These are phyloP conservation scores for Phytopythium litorale DNA, from an alignment of 352 stramenopile species.

Conservation along the genomic window DNA sequence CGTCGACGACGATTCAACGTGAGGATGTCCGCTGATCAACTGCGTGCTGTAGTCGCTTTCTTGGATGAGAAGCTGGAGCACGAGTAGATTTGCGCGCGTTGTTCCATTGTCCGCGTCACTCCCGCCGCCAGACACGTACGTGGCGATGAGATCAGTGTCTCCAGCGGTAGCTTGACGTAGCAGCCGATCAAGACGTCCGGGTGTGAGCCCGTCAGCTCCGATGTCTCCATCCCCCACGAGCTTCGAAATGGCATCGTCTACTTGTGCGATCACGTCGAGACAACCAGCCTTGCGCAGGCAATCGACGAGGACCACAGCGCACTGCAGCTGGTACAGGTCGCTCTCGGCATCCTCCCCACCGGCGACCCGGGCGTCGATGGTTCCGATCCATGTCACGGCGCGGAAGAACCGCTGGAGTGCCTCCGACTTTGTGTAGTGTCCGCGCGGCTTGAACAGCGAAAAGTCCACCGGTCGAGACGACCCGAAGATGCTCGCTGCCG, in stretches of 20 bases:
- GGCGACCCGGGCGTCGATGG: conserved; percentile 13
- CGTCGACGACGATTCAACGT: background rate
- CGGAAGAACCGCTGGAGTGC: conserved; percentile 15
- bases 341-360: conserved; percentile 7
- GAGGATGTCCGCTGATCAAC: conserved; percentile 13
- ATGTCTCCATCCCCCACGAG: conserved; percentile 15
- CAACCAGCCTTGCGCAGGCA: conserved; percentile 7
- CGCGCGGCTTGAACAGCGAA: conserved; percentile 20
- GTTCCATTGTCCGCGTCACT: background rate
- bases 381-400: conserved; percentile 20
- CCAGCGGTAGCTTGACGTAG: background rate
- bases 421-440: conserved; percentile 21
- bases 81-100: background rate
- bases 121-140: background rate
- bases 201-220: conserved; percentile 14
- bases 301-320: conserved; percentile 12
- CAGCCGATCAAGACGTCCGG: conserved; percentile 4
- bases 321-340: conserved; percentile 16
- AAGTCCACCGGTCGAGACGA: conserved; percentile 14
- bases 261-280: conserved; percentile 2
- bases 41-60: conserved; percentile 10
- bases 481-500: conserved; percentile 8
- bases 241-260: conserved; percentile 14
- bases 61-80: conserved; percentile 11
- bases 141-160: background rate